Evolutionary conservation across 179 eudicot genomes (phyloP).

Genomic region (Spergularia azorica): DNA sequence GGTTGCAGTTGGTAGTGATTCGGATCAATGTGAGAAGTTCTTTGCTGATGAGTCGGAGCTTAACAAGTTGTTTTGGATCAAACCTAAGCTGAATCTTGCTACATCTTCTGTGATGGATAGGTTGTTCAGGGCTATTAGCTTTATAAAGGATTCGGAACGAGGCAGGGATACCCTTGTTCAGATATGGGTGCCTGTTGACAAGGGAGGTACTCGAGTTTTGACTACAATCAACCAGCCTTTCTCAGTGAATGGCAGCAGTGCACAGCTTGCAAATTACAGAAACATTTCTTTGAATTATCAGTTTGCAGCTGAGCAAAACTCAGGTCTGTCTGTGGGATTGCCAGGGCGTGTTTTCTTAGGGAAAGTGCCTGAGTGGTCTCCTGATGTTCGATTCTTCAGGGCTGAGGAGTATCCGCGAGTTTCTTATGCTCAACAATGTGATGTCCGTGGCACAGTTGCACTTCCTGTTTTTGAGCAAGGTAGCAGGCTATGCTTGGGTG

Average conservation of each 20-base stretch:
- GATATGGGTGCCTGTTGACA: slow-evolving; percentile 78
- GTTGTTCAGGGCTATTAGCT: slow-evolving; percentile 53
- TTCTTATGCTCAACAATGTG: slow-evolving; percentile 63
- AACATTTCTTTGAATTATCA: slow-evolving; percentile 60
- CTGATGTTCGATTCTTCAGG: slow-evolving; percentile 79
- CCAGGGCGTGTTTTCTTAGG: slow-evolving; percentile 77
- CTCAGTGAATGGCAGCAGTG: slow-evolving; percentile 53
- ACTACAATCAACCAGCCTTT: slow-evolving; percentile 70
- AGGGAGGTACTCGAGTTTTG: slow-evolving; percentile 55
- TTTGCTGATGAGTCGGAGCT: slow-evolving; percentile 43
- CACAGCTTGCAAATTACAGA: slow-evolving; percentile 62
- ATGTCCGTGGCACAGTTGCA: slow-evolving; percentile 82
- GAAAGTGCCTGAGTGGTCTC: slow-evolving; percentile 94
- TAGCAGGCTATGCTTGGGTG: slow-evolving; percentile 77
- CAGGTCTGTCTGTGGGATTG: slow-evolving; percentile 56
- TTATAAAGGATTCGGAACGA: slow-evolving; percentile 52
- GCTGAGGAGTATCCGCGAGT: slow-evolving; percentile 82
- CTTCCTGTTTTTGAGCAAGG: slow-evolving; percentile 90
- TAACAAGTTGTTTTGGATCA: slow-evolving; percentile 65
- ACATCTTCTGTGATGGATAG: slow-evolving; percentile 62
- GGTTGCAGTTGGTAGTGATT: slow-evolving; percentile 18
- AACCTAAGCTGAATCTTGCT: slow-evolving; percentile 40
- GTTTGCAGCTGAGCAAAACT: slow-evolving; percentile 66
- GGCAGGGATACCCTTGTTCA: slow-evolving; percentile 67
- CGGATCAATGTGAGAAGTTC: slow-evolving; percentile 27